Evolutionary conservation across 2,329 filamentous ascomycete species (phyloP).

Genomic region (Venturia oleaginea): DNA sequence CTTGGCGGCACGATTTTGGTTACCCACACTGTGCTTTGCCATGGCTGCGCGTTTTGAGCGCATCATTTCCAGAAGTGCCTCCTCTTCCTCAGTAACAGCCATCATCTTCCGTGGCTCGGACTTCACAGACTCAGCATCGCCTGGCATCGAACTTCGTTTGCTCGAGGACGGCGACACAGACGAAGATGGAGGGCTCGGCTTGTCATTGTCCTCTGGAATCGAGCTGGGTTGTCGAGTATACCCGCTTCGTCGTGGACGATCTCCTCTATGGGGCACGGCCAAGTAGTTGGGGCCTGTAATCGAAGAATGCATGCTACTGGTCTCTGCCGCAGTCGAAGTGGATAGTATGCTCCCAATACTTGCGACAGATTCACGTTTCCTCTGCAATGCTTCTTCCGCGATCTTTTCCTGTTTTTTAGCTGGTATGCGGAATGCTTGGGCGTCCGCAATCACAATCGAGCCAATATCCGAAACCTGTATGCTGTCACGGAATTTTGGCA

Average conservation of each 20-base stretch:
- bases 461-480: slow-evolving; percentile 19
- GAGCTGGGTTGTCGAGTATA: slow-evolving; percentile 30
- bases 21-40: slow-evolving; percentile 30
- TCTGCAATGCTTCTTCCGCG: not conserved
- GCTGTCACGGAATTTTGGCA: slow-evolving; percentile 25
- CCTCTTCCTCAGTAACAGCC: slow-evolving; percentile 42
- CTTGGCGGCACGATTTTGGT: not conserved
- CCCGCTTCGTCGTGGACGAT: slow-evolving; percentile 20
- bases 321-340: slow-evolving; percentile 16
- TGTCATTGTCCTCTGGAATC: slow-evolving; percentile 25
- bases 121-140: slow-evolving; percentile 22
- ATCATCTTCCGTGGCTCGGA: slow-evolving; percentile 31
- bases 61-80: slow-evolving; percentile 41
- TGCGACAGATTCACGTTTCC: not conserved
- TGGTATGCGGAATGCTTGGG: slow-evolving; percentile 28
- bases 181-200: slow-evolving; percentile 9
- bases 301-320: slow-evolving; percentile 8
- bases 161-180: slow-evolving; percentile 20
- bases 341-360: slow-evolving; percentile 18
- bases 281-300: not conserved
- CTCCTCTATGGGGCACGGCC: not conserved
- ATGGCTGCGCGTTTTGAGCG: slow-evolving; percentile 39
- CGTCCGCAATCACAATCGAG: slow-evolving; percentile 29
- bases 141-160: slow-evolving; percentile 19
- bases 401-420: not conserved